Evolutionary conservation across 2,329 filamentous ascomycete species (phyloP), one percentile per base, ranked within the genome.

Genomic region (Alternaria rosae): DNA sequence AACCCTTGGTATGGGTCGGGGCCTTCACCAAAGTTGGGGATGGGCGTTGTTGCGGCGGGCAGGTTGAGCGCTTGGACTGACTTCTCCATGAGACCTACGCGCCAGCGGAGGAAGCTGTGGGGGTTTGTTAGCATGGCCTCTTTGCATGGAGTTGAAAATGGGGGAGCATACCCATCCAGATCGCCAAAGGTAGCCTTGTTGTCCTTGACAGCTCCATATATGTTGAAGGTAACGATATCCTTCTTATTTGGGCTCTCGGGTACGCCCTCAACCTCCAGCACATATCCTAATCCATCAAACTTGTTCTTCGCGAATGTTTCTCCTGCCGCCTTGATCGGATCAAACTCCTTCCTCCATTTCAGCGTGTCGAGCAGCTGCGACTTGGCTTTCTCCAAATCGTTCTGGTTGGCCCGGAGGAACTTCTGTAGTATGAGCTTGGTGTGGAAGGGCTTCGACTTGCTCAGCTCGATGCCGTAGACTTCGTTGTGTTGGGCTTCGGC

Each of bases 371-470:
- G 84, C 45, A 98, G 87, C 82, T 97, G 94, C 57, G 90, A 87
- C 76, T 90, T 89, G 15, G 94, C 92, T 76, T 89, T 89, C 55
- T 84, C 83, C 7, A 92, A 78, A 73, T 96, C 89, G 64, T 90
- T 89, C 64, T 89, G 88, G 78, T 97, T 97, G 77, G 94, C 94
- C 70, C 94, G 92, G 58, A 98, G 87, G 82, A 94, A 97, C 83
- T 97, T 98, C 78, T 97, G 93, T 51, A 97, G 85, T 54, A 97
- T 87, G 71, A 97, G 89, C 76, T 91, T 90, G 50, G 91, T 93
- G 57, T 92, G 92, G 54, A 94, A 85, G 71, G 93, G 85, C 43
- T 76, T 75, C 41, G 73, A 68, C 15, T 71, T 69, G 48, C 70
- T 67, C 45, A 97, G 87, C 30, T 86, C 83, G 56, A 97, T 88